These are phyloP conservation scores for Przewalskia tangutica DNA, from an alignment of 257 asterid genomes.

Conservation along the genomic window DNA sequence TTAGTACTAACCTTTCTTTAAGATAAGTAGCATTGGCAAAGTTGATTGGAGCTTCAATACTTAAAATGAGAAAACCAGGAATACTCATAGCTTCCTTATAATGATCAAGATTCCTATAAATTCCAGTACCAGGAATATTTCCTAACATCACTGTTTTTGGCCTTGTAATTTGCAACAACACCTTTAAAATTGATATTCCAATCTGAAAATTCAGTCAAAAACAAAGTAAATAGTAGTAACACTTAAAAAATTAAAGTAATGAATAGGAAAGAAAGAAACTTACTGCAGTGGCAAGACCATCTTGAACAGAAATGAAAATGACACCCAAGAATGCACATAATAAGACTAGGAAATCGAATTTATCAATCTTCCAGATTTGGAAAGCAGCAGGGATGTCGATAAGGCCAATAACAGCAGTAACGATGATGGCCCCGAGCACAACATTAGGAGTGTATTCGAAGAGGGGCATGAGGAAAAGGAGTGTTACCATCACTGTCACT, in stretches of 20 bases:
- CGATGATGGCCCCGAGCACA: constrained; percentile 71
- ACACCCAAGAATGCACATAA: constrained; percentile 73
- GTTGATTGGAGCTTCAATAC: constrained; percentile 80
- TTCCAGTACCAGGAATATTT: constrained; percentile 61
- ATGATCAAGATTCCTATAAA: constrained; percentile 62
- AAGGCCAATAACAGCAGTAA: constrained; percentile 76
- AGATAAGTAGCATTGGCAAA: constrained; percentile 76
- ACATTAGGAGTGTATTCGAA: constrained; percentile 85
- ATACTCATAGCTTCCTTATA: constrained; percentile 53
- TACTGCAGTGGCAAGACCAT: constrained; percentile 82
- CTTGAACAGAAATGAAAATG: constrained; percentile 64
- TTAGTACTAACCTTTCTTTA: constrained; percentile 53
- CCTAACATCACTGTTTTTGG: constrained; percentile 72
- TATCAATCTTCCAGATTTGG: constrained; percentile 72
- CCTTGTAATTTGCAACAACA: constrained; percentile 69
- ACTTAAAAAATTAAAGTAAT: not conserved
- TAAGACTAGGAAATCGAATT: constrained; percentile 67
- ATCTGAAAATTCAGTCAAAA: constrained; percentile 26
- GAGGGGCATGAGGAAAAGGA: constrained; percentile 84
- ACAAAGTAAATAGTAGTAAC: not conserved
- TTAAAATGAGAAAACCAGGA: constrained; percentile 55
- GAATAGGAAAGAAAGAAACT: not conserved
- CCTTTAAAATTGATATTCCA: constrained; percentile 63
- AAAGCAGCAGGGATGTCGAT: constrained; percentile 75
- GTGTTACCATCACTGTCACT: constrained; percentile 74